A percentile compares a stretch with the other conserved stretches of the same genome.
These are phyloP conservation scores for Beauveria sp. DNA, from an alignment of 2,329 filamentous ascomycete genomes.

Conservation along the genomic window DNA sequence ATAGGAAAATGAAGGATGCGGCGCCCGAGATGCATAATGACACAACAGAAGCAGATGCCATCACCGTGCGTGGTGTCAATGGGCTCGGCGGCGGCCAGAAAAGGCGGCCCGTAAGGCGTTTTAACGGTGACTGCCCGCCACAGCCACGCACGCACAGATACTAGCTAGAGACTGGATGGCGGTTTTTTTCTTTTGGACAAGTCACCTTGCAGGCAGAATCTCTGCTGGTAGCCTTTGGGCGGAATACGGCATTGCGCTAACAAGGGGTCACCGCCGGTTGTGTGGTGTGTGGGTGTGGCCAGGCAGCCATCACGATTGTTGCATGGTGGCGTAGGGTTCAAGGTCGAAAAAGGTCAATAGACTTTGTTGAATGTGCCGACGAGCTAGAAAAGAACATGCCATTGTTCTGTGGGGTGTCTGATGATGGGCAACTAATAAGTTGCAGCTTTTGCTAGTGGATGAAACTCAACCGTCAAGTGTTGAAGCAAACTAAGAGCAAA, in stretches of 20 bases:
- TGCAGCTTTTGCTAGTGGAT: not conserved
- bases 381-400: too few relatives aligned
- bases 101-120: conserved; percentile 3
- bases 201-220: conserved; percentile 3
- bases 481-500: too few relatives aligned
- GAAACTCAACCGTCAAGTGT: not conserved
- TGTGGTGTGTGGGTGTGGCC: not conserved
- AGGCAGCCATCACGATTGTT: conserved; percentile 1
- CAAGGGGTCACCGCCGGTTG: not conserved
- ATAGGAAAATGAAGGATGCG: not conserved
- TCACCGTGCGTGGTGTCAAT: not conserved
- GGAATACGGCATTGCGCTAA: not conserved
- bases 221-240: not conserved
- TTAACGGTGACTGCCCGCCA: not conserved
- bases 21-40: not conserved
- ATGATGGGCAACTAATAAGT: too few relatives aligned
- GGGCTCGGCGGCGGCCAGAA: not conserved
- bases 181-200: not conserved
- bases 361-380: too few relatives aligned
- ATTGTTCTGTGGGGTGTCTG: too few relatives aligned
- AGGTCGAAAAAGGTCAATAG: too few relatives aligned
- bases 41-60: not conserved
- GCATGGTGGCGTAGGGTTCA: not conserved
- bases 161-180: not conserved
- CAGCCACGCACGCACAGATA: not conserved